These are phyloP conservation scores for Candida argentea DNA, from an alignment of 805 yeast genomes.

Conservation along the genomic window DNA sequence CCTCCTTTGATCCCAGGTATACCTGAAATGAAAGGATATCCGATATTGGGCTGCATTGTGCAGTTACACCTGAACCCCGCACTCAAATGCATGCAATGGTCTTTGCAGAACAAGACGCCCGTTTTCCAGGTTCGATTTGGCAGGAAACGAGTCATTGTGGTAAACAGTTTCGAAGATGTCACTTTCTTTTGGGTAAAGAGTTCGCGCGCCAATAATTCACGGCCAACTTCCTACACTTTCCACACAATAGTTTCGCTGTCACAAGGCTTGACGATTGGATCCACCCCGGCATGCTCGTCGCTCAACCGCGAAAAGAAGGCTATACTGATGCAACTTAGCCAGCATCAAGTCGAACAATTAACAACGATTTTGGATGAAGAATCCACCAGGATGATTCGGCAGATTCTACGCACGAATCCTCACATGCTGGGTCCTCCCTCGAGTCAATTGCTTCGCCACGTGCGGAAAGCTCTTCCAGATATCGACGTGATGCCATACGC, in stretches of 20 bases:
- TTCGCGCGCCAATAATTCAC: slow-evolving; percentile 47
- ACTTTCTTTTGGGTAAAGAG: slow-evolving; percentile 39
- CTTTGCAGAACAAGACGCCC: slow-evolving; percentile 28
- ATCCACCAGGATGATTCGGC: slow-evolving; percentile 15
- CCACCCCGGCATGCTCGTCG: slow-evolving; percentile 47
- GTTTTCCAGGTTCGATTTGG: slow-evolving; percentile 63
- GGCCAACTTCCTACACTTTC: slow-evolving; percentile 61
- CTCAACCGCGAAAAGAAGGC: slow-evolving; percentile 39
- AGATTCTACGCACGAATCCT: slow-evolving; percentile 4
- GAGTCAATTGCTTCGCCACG: slow-evolving; percentile 7
- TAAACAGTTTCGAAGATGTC: slow-evolving; percentile 52
- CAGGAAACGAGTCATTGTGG: slow-evolving; percentile 44
- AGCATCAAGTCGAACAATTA: slow-evolving; percentile 20
- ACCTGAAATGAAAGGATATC: slow-evolving; percentile 35
- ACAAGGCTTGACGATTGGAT: slow-evolving; percentile 54
- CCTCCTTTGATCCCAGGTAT: slow-evolving; percentile 27
- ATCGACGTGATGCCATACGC: slow-evolving; percentile 28
- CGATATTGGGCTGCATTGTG: slow-evolving; percentile 42
- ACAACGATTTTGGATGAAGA: slow-evolving; percentile 29
- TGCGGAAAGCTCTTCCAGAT: slow-evolving; percentile 14
- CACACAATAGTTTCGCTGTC: slow-evolving; percentile 49
- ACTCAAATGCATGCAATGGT: slow-evolving; percentile 34
- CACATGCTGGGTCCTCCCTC: slow-evolving; percentile 13
- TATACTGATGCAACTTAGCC: slow-evolving; percentile 35
- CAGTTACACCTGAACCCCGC: slow-evolving; percentile 43